Conservation (phyloP, 441 rosid genomes). For the Erodium texanum region DNA sequence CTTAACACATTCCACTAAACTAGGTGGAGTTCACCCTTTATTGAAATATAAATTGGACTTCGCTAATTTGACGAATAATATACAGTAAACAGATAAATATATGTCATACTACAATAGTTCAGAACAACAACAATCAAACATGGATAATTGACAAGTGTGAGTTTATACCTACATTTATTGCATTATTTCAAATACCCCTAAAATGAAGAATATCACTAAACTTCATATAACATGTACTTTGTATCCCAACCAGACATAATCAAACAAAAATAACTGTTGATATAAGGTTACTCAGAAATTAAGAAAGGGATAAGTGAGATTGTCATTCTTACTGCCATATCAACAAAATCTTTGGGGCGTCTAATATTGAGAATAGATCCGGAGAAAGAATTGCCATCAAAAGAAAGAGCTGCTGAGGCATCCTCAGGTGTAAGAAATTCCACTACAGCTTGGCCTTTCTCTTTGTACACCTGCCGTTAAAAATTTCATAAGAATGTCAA, state of each 20-base stretch:
- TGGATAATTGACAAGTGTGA: slow-evolving; percentile 5
- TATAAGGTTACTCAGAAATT: background rate
- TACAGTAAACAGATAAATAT: background rate
- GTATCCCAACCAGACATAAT: slow-evolving; percentile 8
- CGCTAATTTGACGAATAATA: background rate
- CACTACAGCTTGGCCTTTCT: slow-evolving; percentile 70
- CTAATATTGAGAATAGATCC: slow-evolving; percentile 63
- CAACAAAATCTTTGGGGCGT: slow-evolving; percentile 79
- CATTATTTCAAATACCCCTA: background rate
- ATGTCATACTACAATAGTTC: background rate
- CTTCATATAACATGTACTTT: slow-evolving; percentile 11
- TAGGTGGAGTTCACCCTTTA: background rate
- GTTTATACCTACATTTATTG: background rate
- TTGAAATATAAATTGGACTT: no score
- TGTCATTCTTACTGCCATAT: slow-evolving; percentile 59
- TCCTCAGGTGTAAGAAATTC: slow-evolving; percentile 94
- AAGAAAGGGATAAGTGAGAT: slow-evolving; percentile 17
- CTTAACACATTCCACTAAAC: background rate
- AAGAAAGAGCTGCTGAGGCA: slow-evolving; percentile 81
- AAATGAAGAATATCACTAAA: background rate
- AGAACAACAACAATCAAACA: background rate
- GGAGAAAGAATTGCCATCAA: slow-evolving; percentile 54
- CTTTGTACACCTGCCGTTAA: slow-evolving; percentile 61
- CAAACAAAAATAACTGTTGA: slow-evolving; percentile 10
- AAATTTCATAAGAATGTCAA: slow-evolving; percentile 14